Evolutionary conservation across 495 filamentous ascomycete genomes (phyloP), one percentile per base, ranked within the genome.

Genomic region (Penicillium canariense): DNA sequence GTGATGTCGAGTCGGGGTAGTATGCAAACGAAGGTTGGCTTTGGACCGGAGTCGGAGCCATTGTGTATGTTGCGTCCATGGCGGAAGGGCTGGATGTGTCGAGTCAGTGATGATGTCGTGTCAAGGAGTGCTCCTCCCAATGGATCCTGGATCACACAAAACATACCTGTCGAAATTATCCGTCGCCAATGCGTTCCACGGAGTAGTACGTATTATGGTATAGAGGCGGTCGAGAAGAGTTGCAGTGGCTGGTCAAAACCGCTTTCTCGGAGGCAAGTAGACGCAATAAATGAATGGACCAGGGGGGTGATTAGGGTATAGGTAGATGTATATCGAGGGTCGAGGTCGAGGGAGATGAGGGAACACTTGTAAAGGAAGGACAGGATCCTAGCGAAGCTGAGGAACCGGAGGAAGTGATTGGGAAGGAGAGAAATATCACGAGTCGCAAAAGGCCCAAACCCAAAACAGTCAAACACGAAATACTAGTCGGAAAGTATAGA

Each of bases 21-120:
- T 93, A 96, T 83, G 88, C 91, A 80, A 95, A 97, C 15, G 88
- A 77, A 48, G 89, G 80, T 66, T 90, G 89, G 39, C 84, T 87
- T 78, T 87, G 87, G 65, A 79, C 54, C 77, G 62, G 60, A 20
- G 65, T 45, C 63, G 69, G 62, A 69, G 65, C 62, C 58, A 82
- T 72, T 51, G 75, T 67, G 65, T 86, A 85, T 65, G 78, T 72
- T 59, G 75, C 69, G 63, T 83, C 82, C 83, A 86, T 85, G 64
- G 68, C 71, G 46, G 20, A 35, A 26, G 22, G 35, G 26, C 46
- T 48, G 46, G 5, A 22, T 22, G 9, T 8, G 32, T 25, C 5
- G 20, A 22, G 27, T 35, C n/a, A 48, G 46, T 48, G 30, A 32
- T 32, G 30, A 6, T 26, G 22, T 25, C 3, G 20, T 26, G 14